Evolutionary conservation across 1,139 yeast species (phyloP), one percentile per base, ranked within the genome.

Genomic region (Hyphopichia burtonii): DNA sequence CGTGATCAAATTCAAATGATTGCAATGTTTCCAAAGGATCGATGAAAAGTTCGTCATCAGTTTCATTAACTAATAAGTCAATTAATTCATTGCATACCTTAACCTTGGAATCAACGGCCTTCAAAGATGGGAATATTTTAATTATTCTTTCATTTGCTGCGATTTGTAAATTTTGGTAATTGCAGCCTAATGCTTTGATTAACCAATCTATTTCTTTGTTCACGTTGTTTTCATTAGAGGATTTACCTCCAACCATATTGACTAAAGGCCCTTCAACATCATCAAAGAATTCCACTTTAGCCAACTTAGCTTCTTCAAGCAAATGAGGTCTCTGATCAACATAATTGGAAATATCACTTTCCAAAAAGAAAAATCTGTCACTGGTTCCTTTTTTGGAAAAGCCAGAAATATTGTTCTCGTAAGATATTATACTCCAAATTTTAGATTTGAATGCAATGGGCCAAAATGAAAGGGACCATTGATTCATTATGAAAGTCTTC

Each of bases 171-270:
- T 65, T 65, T 1, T 74, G 67, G 16, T 54, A 43, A 4, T 50
- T 47, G 10, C 80, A 66, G 41, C 76, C 74, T 48, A 82, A 65
- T 1, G 80, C 77, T 17, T 66, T 65, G 41, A 80, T 73, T 34
- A 89, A 57, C 65, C 90, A 86, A 33, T 77, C 76, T 34, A 84
- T 71, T 44, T 86, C 90, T 43, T 66, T 66, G 10, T 58, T 39
- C 17, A 59, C 62, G 46, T 71, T 73, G 55, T 77, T 78, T 45
- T 83, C 90, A 45, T 75, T 77, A 1, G 55, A 37, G 22, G 57
- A 41, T 17, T 40, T 40, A 10, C 76, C 68, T 11, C 86, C 76
- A 16, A 87, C 78, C 45, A 85, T 59, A 12, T 72, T 68, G 19
- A 84, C 73, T 15, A 86, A 56, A n/a, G 76, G 65, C 2, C 55